Percentiles rank a stretch among this genome's conserved stretches.
Conservation (phyloP, 2,329 filamentous ascomycete species). For the Fusarium haematococcum region DNA sequence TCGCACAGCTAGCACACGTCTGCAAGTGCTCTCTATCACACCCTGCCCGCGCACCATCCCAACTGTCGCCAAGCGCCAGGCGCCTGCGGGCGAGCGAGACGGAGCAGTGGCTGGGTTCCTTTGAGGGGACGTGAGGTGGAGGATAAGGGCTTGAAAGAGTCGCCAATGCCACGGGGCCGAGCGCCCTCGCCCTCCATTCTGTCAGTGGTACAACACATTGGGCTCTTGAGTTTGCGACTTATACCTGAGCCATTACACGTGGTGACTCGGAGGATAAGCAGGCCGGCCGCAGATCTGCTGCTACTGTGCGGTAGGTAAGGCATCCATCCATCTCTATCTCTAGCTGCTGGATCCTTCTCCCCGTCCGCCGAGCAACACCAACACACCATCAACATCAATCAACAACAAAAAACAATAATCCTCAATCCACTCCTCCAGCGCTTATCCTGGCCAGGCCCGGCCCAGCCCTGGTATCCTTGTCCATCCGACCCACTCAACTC, state of each 20-base stretch:
- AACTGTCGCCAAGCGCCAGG: constrained; percentile 39
- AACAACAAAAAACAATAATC: constrained; percentile 16
- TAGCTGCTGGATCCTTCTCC: background rate
- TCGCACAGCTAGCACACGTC: constrained; percentile 22
- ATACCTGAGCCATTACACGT: constrained; percentile 15
- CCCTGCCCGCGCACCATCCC: constrained; percentile 32
- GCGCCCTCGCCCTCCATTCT: background rate
- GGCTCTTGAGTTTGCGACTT: background rate
- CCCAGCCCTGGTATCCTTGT: constrained; percentile 35
- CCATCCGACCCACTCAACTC: constrained; percentile 35
- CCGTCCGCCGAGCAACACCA: constrained; percentile 29
- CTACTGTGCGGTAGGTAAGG: background rate
- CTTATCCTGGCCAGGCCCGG: constrained; percentile 21
- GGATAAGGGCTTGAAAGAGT: constrained; percentile 14
- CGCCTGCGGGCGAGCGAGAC: constrained; percentile 17
- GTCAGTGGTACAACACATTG: background rate
- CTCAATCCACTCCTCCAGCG: constrained; percentile 6
- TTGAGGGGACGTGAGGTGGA: constrained; percentile 22
- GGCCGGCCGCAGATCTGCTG: background rate
- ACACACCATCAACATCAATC: constrained; percentile 6
- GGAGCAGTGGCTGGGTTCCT: constrained; percentile 5
- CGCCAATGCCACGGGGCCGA: constrained; percentile 2
- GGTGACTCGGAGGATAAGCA: constrained; percentile 4
- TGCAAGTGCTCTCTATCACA: constrained; percentile 21
- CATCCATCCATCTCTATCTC: background rate